phyloP scores from a whole-genome alignment of 805 yeast genomes.

The Ogataea polymorpha region DNA sequence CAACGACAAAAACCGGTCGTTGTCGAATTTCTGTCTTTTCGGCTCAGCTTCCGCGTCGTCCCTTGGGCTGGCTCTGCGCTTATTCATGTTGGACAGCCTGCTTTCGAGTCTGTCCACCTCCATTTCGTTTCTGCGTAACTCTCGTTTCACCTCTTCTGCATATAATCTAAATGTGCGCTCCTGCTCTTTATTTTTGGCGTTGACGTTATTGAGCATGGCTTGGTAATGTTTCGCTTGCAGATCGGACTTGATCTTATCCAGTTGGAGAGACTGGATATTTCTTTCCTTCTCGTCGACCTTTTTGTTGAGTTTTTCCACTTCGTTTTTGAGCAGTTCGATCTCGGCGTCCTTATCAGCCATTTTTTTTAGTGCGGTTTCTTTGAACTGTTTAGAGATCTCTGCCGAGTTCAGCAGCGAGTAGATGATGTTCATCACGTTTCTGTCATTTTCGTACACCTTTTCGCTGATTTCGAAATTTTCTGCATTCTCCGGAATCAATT shows the following conservation, averaged over 20 bases:
- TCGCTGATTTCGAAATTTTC: slow-evolving; percentile 16
- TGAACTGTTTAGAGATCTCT: slow-evolving; percentile 22
- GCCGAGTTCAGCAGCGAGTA: slow-evolving; percentile 24
- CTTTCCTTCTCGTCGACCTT: slow-evolving; percentile 17
- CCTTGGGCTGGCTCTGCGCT: slow-evolving; percentile 2
- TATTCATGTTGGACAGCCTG: slow-evolving; percentile 7
- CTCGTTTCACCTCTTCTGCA: slow-evolving; percentile 21
- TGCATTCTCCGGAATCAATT: slow-evolving; percentile 9
- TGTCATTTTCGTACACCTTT: slow-evolving; percentile 32
- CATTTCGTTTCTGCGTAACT: slow-evolving; percentile 17
- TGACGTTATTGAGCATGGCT: slow-evolving; percentile 13
- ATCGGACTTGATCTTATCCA: slow-evolving; percentile 18
- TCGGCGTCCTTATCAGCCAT: slow-evolving; percentile 16
- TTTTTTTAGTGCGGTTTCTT: slow-evolving; percentile 17
- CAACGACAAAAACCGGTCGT: slow-evolving; percentile 12
- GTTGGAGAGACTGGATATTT: slow-evolving; percentile 17
- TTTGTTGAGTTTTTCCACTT: slow-evolving; percentile 7
- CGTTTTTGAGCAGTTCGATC: slow-evolving; percentile 11
- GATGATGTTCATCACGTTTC: slow-evolving; percentile 27
- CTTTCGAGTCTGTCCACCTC: slow-evolving; percentile 18
- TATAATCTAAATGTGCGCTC: slow-evolving; percentile 20
- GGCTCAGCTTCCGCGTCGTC: slow-evolving; percentile 1
- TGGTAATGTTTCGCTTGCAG: slow-evolving; percentile 13
- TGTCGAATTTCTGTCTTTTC: slow-evolving; percentile 12
- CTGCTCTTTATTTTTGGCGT: slow-evolving; percentile 15